phyloP scores from a whole-genome alignment of 2,329 filamentous ascomycete genomes.

The Hypoxylon sp. region DNA sequence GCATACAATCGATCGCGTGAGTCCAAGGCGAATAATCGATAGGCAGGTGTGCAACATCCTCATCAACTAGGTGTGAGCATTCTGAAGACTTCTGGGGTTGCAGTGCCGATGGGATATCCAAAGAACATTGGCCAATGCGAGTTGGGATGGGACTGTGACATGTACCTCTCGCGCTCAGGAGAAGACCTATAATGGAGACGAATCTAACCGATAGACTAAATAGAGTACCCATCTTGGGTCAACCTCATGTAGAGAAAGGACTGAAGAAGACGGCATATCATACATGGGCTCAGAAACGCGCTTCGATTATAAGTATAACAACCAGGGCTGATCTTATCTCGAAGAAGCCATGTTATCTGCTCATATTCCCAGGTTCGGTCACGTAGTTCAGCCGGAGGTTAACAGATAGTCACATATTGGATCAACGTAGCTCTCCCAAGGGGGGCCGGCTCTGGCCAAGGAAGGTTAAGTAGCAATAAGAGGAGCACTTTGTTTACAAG shows the following conservation, averaged over 20 bases:
- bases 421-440: constrained; percentile 10
- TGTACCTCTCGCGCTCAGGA: constrained; percentile 4
- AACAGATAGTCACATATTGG: constrained; percentile 16
- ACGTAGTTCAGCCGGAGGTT: constrained; percentile 16
- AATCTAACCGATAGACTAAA: constrained; percentile 3
- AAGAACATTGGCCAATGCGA: constrained; percentile 35
- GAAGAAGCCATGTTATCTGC: constrained; percentile 1
- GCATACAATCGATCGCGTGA: constrained; percentile 41
- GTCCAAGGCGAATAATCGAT: constrained; percentile 48
- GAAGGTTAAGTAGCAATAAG: constrained; percentile 21
- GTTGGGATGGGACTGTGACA: constrained; percentile 17
- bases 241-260: constrained; percentile 10
- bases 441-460: constrained; percentile 19
- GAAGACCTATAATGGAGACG: constrained; percentile 9
- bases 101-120: constrained; percentile 34
- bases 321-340: constrained; percentile 28
- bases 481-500: neutral
- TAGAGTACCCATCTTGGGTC: constrained; percentile 25
- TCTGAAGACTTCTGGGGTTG: constrained; percentile 32
- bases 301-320: constrained; percentile 19
- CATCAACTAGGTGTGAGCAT: constrained; percentile 43
- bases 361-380: constrained; percentile 3
- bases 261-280: neutral
- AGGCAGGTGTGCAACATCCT: constrained; percentile 27
- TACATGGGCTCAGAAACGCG: neutral